Conservation (phyloP, 306 rosid species). For the Coriaria nepalensis region DNA sequence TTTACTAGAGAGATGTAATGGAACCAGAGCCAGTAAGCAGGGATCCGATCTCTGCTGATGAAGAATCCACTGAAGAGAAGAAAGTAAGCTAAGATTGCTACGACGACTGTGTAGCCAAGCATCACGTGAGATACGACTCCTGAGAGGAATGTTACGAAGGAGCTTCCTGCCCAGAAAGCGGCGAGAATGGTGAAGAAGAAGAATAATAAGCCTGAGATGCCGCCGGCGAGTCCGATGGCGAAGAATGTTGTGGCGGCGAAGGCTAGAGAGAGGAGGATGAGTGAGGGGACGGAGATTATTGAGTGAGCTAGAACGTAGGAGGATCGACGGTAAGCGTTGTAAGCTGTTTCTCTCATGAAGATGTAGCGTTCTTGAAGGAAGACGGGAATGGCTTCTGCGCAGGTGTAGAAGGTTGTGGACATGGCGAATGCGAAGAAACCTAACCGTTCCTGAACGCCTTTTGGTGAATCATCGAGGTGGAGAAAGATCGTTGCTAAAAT, state of each 20-base stretch:
- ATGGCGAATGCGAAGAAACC: conserved; percentile 91
- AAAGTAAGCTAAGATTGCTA: conserved; percentile 70
- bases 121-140: conserved; percentile 73
- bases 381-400: conserved; percentile 77
- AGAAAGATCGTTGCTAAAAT: conserved; percentile 70
- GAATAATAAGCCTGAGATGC: conserved; percentile 38
- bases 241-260: conserved; percentile 65
- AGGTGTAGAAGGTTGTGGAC: conserved; percentile 87
- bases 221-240: conserved; percentile 72
- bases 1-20: conserved; percentile 74
- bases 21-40: conserved; percentile 77
- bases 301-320: conserved; percentile 72
- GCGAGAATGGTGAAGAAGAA: conserved; percentile 38
- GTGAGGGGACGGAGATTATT: conserved; percentile 50
- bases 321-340: conserved; percentile 86
- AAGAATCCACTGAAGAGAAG: conserved; percentile 84
- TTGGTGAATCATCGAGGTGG: conserved; percentile 58
- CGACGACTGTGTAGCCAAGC: conserved; percentile 79
- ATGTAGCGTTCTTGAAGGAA: conserved; percentile 93
- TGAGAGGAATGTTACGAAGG: conserved; percentile 78
- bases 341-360: conserved; percentile 93
- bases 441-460: conserved; percentile 56
- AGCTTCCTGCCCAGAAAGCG: conserved; percentile 77
- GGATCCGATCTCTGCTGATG: conserved; percentile 62
- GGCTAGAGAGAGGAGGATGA: conserved; percentile 45